phyloP scores from a whole-genome alignment of 768 basidiomycete species.

The Mrakia hoshinonis region DNA sequence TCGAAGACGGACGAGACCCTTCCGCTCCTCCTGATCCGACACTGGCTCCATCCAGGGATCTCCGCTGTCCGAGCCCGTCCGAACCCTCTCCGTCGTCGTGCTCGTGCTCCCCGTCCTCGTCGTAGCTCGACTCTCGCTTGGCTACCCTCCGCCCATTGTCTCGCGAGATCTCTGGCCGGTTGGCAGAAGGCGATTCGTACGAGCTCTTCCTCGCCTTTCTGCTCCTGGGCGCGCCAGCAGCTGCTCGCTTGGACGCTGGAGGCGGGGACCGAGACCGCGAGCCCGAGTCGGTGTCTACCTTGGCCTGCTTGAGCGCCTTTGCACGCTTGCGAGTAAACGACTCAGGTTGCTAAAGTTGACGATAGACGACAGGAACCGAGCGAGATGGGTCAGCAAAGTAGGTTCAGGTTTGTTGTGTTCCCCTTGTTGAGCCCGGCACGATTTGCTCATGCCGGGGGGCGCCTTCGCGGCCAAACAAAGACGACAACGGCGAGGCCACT shows the following conservation, averaged over 20 bases:
- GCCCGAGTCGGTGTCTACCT: not conserved
- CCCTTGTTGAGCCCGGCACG: no score
- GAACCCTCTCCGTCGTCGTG: not conserved
- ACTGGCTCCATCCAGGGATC: not conserved
- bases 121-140: not conserved
- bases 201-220: not conserved
- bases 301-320: not conserved
- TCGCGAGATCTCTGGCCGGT: not conserved
- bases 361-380: not conserved
- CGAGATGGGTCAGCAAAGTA: not conserved
- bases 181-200: not conserved
- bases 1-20: not conserved
- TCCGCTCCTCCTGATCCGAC: not conserved
- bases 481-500: not conserved
- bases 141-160: not conserved
- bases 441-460: not conserved
- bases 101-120: not conserved
- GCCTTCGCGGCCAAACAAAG: not conserved
- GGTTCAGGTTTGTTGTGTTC: no score
- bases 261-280: not conserved
- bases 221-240: not conserved
- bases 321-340: conserved; percentile 11
- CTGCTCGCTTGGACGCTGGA: not conserved
- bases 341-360: not conserved
- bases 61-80: not conserved